Evolutionary conservation across 1,284 basidiomycete genomes (phyloP), one percentile per base, ranked within the genome.

Genomic region (Stereum hirsutum): DNA sequence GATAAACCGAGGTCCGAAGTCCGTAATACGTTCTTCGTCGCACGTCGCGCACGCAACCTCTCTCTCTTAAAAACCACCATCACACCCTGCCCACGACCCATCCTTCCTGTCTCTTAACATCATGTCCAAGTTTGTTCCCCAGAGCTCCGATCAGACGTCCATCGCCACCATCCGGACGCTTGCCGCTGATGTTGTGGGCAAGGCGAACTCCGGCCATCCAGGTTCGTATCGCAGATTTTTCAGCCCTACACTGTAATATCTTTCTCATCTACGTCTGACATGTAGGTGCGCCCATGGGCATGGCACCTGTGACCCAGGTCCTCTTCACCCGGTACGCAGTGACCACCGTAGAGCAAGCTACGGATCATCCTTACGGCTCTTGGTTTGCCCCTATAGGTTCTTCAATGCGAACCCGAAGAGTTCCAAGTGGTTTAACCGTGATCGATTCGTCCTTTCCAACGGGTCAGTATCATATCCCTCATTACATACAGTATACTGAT

Each of bases 181-280:
- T 46, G 77, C 83, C 41, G 85, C 79, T 32, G 81, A 86, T 69
- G 69, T 78, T 50, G 80, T 86, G 40, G 75, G 64, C 47, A 79
- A 89, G 67, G 82, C 91, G 58, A 95, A 95, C 78, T 93, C 89
- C 55, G 90, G 90, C 49, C 89, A 93, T 67, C 90, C 89, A 48
- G 89, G 89, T 83, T 44, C 51, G 62, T 58, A 49, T 17, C 21
- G 32, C 19, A 24, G n/a, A 23, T 17, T 15, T 19, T 11, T 28
- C 42, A 25, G 6, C 37, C 12, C 20, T 33, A 36, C 31, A 32
- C 31, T 32, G 31, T 32, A 32, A n/a, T 32, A 19, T 20, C 14
- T n/a, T 31, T 39, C 38, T 36, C n/a, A 36, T 43, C 45, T 24
- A 47, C 52, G 46, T 35, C 42, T 50, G 45, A 14, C n/a, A n/a